Evolutionary conservation across 495 filamentous ascomycete genomes (phyloP), one percentile per base, ranked within the genome.

Genomic region (Tuber brumale): DNA sequence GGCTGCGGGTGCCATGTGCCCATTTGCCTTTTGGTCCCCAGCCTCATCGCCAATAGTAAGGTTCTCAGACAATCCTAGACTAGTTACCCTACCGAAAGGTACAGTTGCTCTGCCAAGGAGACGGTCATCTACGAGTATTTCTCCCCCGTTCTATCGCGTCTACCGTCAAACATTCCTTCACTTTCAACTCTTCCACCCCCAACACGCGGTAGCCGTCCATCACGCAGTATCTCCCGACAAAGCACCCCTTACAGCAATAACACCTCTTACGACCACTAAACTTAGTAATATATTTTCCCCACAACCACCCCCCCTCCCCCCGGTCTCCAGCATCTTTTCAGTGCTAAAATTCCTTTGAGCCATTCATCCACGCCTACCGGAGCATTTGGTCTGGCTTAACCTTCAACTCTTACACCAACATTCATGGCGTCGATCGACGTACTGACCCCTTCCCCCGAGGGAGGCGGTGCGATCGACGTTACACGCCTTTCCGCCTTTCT

Each of bases 341-440:
- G 6, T 31, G 12, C 35, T 44, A 31, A 44, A 45, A 71, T 39
- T 21, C 37, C 70, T n/a, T 45, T 18, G 23, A 42, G n/a, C 70
- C 35, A 71, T n/a, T 18, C 31, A 41, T 31, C 57, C 31, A 2
- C 57, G 57, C 57, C 57, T 18, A 66, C 57, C 16, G n/a, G 57
- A 19, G 27, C 31, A 66, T 18, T 66, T 35, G 27, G 57, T 18
- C 27, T 66, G 27, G 27, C 57, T 66, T 66, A 27, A 35, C 27
- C 57, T 66, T 66, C 31, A 31, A 31, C 57, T 12, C 27, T 61
- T 66, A 14, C 57, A 35, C 27, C 57, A 35, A 35, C 57, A 66
- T 66, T 35, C 57, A 82, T 82, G 81, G 81, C 81, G 77, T 80
- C 81, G 71, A 81, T 75, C 75, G 81, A 82, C 81, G 81, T 82